Base-by-base conservation (phyloP, 2,329 filamentous ascomycete genomes). In the Rutstroemia sp. region DNA sequence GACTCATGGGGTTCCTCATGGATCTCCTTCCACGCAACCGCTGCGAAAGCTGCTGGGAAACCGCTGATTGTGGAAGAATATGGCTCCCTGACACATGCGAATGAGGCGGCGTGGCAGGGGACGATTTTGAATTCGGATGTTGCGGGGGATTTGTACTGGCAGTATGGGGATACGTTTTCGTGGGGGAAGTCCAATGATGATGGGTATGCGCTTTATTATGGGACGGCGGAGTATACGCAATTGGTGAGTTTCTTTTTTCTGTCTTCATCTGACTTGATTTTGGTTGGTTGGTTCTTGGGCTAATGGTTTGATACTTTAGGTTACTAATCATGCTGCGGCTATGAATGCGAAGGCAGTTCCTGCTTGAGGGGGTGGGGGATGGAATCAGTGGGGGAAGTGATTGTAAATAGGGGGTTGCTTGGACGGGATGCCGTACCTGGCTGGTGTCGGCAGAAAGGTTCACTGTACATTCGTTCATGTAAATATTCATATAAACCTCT, bases 1-100 rank as follows among this genome's bases (percentile, higher is more conserved):
- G 62, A 64, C 21, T 61, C 67, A 10, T 78, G 73, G 71, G 78
- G 76, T 8, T 72, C 72, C 47, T 66, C 67, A 7, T 81, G 78
- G 78, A 72, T 79, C 55, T 64, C 63, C 5, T 67, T 71, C 2
- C 78, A 81, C 60, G 76, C 68, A 6, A 65, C 65, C 21, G 66
- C 69, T 6, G 73, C 71, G 41, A 58, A 63, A 23, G 59, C 68
- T 34, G 63, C 72, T 23, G 71, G 70, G 21, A 76, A 75, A 57
- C 73, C 73, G 4, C 70, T 71, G 42, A 59, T 75, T 14, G 62
- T 72, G 38, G 73, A 75, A 54, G 73, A 75, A 56, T 75, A 73
- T 44, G 73, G 73, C 3, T 52, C 60, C 12, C n/a, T 42, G 3
- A 63, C 60, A 9, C 56, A 65, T 46, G 47, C 59, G 4, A 48